Conservation (phyloP, 352 stramenopile species). For the Pythium phragmiticola region DNA sequence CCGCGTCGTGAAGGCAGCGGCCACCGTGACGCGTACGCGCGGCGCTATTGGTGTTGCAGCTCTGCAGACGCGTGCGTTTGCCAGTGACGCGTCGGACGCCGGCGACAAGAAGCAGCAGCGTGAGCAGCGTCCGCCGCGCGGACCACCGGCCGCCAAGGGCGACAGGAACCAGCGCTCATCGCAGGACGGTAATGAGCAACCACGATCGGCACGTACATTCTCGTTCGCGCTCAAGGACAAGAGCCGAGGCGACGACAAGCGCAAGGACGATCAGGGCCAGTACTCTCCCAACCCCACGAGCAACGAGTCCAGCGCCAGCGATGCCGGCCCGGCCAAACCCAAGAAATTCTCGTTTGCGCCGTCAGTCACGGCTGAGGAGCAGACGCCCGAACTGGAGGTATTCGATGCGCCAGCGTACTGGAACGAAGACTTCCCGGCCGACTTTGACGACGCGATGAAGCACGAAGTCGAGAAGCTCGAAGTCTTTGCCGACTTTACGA, state of each 20-base stretch:
- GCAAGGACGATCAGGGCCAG: conserved; percentile 3
- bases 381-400: conserved; percentile 49
- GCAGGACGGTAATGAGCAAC: conserved; percentile 2
- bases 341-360: conserved; percentile 74
- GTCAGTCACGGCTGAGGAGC: conserved; percentile 46
- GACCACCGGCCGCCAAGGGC: conserved; percentile 18
- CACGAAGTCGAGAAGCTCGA: conserved; percentile 86
- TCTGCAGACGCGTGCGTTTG: conserved; percentile 13
- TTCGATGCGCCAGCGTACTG: conserved; percentile 80
- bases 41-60: conserved; percentile 2
- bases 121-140: conserved; percentile 11
- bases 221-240: conserved; percentile 24
- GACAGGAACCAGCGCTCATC: conserved; percentile 39
- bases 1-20: conserved; percentile 6
- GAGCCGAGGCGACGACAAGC: conserved; percentile 2
- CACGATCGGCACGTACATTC: conserved; percentile 18
- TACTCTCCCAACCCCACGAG: background rate
- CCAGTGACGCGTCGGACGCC: conserved; percentile 11
- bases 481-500: conserved; percentile 78
- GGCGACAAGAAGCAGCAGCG: conserved; percentile 28
- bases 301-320: background rate
- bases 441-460: conserved; percentile 82
- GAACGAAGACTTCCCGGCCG: conserved; percentile 64
- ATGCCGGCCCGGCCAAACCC: background rate
- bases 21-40: conserved; percentile 9